Evolutionary conservation across 2,329 filamentous ascomycete genomes (phyloP), one percentile per base, ranked within the genome.

Genomic region (Stachybotrys elegans): DNA sequence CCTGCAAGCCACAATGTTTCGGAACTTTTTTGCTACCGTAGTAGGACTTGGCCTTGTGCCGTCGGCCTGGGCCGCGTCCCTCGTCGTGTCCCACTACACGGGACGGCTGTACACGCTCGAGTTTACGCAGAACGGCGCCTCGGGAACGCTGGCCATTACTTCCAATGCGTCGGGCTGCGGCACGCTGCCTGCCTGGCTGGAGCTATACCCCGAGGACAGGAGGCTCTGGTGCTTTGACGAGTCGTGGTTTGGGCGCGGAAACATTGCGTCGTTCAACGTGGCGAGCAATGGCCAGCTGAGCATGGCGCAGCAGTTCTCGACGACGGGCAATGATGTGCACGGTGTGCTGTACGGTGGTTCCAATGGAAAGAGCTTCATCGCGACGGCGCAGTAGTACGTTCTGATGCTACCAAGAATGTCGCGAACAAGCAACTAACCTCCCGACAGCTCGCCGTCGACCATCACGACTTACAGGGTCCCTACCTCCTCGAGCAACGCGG

Each of bases 391-490:
- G 52, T 74, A 73, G 70, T 73, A 59, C 48, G 63, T 50, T n/a
- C 31, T 14, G 3, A 25, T 9, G 37, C 17, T 14, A 29, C 43
- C 11, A 45, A 34, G 34, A 32, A 20, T 25, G 22, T 27, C 38
- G 13, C 2, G 25, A 11, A 5, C 6, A 11, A 36, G 13, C 16
- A 35, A 29, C 49, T 55, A 35, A 59, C 44, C 41, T 39, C 23
- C 12, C 6, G 11, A 36, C 37, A 72, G 70, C 48, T 64, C 67
- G 22, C 62, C 65, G 0, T 70, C 68, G 2, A 68, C 65, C 23
- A 57, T 73, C 38, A 66, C 66, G 7, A 71, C 68, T 2, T 72
- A 69, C 51, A 62, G 65, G 48, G 62, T 72, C 4, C 68, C 69
- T 3, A 53, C 70, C 12, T 48, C 50, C 8, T 41, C 48, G 6